Conservation (phyloP, 805 yeast species). For the Yamadazyma sp. region DNA sequence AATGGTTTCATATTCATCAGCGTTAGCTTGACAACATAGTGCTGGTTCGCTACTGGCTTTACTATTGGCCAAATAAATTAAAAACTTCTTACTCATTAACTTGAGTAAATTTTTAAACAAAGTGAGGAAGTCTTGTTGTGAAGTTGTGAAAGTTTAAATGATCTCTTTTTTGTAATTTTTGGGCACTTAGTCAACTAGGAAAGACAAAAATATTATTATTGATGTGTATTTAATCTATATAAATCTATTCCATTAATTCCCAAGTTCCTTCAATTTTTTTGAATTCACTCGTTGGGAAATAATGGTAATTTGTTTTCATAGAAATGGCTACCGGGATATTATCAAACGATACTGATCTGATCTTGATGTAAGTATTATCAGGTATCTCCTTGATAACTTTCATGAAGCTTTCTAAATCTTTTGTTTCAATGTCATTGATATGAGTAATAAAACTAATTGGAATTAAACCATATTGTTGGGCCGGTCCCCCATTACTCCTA, state of each 20-base stretch:
- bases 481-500: conserved; percentile 80
- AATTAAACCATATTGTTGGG: conserved; percentile 73
- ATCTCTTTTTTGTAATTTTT: background rate
- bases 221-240: background rate
- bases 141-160: background rate
- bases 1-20: background rate
- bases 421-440: conserved; percentile 74
- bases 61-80: no score
- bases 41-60: no score
- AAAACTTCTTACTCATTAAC: background rate
- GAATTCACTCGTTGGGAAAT: conserved; percentile 72
- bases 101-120: background rate
- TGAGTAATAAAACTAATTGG: conserved; percentile 86
- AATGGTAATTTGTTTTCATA: conserved; percentile 82
- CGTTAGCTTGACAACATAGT: no score
- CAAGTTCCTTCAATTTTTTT: conserved; percentile 49
- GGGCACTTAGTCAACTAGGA: no score
- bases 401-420: conserved; percentile 65
- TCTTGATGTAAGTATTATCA: conserved; percentile 76
- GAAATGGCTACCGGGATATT: conserved; percentile 84
- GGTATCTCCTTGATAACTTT: conserved; percentile 65
- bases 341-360: conserved; percentile 81
- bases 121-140: background rate
- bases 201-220: no score
- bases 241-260: conserved; percentile 40